Conservation (phyloP, 2,329 filamentous ascomycete genomes). For the Ophiostoma triangulosporum region DNA sequence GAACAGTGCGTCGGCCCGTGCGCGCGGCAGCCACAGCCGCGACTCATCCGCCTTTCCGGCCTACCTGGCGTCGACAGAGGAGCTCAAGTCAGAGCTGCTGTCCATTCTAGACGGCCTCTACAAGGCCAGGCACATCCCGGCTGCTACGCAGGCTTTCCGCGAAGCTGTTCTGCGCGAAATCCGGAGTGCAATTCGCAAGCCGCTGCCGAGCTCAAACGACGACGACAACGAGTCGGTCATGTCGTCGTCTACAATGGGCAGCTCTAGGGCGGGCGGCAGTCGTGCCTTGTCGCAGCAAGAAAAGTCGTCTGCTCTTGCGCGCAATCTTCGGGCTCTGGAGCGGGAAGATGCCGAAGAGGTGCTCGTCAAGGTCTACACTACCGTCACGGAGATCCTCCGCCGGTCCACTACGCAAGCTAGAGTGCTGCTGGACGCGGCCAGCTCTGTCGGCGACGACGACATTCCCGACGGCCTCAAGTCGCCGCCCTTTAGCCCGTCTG, state of each 20-base stretch:
- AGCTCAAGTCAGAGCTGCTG: constrained; percentile 56
- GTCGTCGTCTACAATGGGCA: constrained; percentile 62
- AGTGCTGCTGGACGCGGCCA: constrained; percentile 85
- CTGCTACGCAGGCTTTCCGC: constrained; percentile 72
- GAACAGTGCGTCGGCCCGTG: constrained; percentile 62
- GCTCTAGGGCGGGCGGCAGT: constrained; percentile 26
- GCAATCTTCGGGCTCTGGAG: constrained; percentile 75
- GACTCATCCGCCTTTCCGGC: constrained; percentile 59
- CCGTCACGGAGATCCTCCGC: constrained; percentile 74
- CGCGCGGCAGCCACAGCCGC: constrained; percentile 52
- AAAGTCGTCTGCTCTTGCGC: constrained; percentile 75
- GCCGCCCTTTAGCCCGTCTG: constrained; percentile 37
- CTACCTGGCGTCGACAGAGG: constrained; percentile 61
- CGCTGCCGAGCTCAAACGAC: constrained; percentile 83
- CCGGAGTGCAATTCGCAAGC: constrained; percentile 67
- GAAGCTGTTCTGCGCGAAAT: constrained; percentile 78
- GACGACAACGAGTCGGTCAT: constrained; percentile 87
- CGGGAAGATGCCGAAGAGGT: constrained; percentile 74
- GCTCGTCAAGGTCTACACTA: constrained; percentile 69
- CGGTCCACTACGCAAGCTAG: constrained; percentile 85
- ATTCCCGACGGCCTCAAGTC: constrained; percentile 22
- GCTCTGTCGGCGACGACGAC: constrained; percentile 42
- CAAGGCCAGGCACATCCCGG: constrained; percentile 63
- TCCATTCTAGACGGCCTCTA: constrained; percentile 67
- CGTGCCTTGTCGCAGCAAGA: constrained; percentile 66